These are phyloP conservation scores for Pyrenochaeta sp. DNA, from an alignment of 2,329 filamentous ascomycete genomes.

Conservation along the genomic window DNA sequence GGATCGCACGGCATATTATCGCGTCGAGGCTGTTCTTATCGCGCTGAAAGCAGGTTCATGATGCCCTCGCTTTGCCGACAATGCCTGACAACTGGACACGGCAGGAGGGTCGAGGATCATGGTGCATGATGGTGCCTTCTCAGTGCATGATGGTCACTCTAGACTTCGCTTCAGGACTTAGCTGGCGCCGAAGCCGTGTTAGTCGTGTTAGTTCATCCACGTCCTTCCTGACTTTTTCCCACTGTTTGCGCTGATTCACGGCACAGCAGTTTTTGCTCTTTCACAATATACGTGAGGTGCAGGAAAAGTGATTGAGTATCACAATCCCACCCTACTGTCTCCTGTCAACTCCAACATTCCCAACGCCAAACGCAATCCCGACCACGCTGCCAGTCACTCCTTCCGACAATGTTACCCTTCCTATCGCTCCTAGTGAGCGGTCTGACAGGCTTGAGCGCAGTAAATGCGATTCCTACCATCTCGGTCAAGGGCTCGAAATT, in stretches of 20 bases:
- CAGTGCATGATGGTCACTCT: neutral
- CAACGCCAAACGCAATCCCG: neutral
- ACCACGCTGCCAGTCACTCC: neutral
- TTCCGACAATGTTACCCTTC: conserved; percentile 13
- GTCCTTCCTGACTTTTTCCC: neutral
- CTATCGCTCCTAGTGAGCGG: conserved; percentile 19
- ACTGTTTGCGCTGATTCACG: neutral
- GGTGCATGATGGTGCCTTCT: neutral
- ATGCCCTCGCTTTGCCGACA: neutral
- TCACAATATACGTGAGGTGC: neutral
- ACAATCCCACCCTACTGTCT: neutral
- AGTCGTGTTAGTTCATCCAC: neutral
- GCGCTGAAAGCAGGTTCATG: neutral
- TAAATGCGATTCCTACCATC: conserved; percentile 63
- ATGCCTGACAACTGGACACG: neutral
- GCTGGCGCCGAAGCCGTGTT: neutral
- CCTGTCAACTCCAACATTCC: neutral
- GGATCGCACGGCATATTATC: neutral
- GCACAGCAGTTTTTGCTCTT: neutral
- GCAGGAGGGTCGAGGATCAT: neutral
- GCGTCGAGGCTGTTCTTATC: neutral
- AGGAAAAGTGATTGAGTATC: neutral
- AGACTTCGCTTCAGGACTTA: neutral
- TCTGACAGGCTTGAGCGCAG: conserved; percentile 42
- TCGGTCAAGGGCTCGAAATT: conserved; percentile 80